A percentile compares a stretch with the other conserved stretches of the same genome.
These are phyloP conservation scores for Amaranthus palmeri DNA, from an alignment of 148 eudicot species.

Conservation along the genomic window DNA sequence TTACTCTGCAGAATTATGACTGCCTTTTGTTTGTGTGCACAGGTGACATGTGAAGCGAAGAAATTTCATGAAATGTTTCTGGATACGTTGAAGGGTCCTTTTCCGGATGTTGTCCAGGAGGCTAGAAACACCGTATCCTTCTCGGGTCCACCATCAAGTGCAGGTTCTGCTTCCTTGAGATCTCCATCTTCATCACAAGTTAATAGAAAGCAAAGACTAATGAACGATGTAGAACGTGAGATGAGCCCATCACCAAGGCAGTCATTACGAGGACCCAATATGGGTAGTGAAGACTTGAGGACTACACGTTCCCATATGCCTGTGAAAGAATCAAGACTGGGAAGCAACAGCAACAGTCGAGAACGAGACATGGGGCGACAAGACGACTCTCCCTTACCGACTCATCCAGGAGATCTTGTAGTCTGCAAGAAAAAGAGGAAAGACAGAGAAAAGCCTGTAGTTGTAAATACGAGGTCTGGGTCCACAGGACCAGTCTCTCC, in stretches of 20 bases:
- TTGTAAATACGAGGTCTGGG: constrained; percentile 43
- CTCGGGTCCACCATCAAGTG: constrained; percentile 40
- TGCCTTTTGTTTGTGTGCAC: constrained; percentile 17
- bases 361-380: constrained; percentile 35
- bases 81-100: constrained; percentile 61
- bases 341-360: constrained; percentile 35
- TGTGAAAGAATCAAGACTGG: constrained; percentile 55
- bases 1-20: background rate
- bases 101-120: constrained; percentile 71
- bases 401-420: constrained; percentile 93
- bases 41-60: constrained; percentile 91
- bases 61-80: constrained; percentile 90
- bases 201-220: constrained; percentile 48
- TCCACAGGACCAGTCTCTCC: constrained; percentile 78
- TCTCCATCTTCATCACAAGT: constrained; percentile 40
- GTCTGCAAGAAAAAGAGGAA: constrained; percentile 92
- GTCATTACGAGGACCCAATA: constrained; percentile 34
- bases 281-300: constrained; percentile 42
- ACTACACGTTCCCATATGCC: constrained; percentile 29
- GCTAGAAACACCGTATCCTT: constrained; percentile 64
- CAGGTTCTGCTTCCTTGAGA: constrained; percentile 43
- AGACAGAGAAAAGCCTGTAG: constrained; percentile 66
- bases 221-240: constrained; percentile 57
- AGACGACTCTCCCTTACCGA: constrained; percentile 43
- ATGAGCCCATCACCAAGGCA: constrained; percentile 45